Conservation (phyloP, 257 asterid genomes). For the Echites panduratus region DNA sequence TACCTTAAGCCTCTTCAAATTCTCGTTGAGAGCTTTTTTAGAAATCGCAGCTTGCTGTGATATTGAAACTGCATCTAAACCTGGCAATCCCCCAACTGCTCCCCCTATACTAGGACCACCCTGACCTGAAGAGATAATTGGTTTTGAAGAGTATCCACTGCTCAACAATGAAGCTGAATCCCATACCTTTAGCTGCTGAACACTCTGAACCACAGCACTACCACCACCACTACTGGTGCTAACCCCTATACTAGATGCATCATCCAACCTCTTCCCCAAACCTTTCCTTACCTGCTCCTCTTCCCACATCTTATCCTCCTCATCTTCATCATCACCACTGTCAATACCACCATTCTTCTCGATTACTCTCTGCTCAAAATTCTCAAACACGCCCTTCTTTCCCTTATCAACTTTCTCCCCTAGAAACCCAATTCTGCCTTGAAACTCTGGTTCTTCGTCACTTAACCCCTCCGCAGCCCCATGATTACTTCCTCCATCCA, state of each 20-base stretch:
- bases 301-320: constrained; percentile 95
- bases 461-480: constrained; percentile 96
- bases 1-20: constrained; percentile 64
- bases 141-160: constrained; percentile 36
- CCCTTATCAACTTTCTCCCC: constrained; percentile 61
- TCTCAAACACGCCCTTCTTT: constrained; percentile 86
- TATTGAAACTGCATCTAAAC: constrained; percentile 50
- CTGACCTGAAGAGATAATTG: constrained; percentile 25
- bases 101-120: constrained; percentile 47
- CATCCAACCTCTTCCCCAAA: constrained; percentile 83
- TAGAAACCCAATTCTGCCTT: constrained; percentile 76
- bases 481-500: constrained; percentile 95
- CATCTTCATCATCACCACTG: constrained; percentile 51
- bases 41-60: constrained; percentile 77
- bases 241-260: constrained; percentile 47
- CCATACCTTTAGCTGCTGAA: constrained; percentile 38
- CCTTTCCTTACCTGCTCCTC: constrained; percentile 97
- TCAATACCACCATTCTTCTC: constrained; percentile 38
- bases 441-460: constrained; percentile 92
- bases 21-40: constrained; percentile 66
- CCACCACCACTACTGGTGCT: constrained; percentile 23
- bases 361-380: constrained; percentile 53
- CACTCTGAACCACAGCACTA: constrained; percentile 29
- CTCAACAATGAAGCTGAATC: constrained; percentile 29
- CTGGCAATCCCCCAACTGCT: constrained; percentile 36